phyloP scores from a whole-genome alignment of 1,284 basidiomycete genomes.

The Moniliella sp. region DNA sequence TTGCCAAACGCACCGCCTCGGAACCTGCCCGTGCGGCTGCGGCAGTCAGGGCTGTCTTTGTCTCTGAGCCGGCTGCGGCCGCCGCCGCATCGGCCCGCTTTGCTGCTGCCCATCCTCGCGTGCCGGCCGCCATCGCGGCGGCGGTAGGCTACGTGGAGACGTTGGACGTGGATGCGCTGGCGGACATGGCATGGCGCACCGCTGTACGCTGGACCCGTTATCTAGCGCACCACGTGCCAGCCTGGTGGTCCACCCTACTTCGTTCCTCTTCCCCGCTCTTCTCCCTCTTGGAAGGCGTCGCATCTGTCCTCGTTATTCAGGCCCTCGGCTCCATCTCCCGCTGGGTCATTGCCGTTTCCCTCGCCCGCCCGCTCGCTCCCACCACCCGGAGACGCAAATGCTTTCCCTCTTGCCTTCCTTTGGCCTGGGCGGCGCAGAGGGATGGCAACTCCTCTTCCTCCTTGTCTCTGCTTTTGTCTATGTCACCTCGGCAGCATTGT shows the following conservation, averaged over 20 bases:
- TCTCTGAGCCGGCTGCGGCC: too few relatives aligned
- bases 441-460: conserved; percentile 29
- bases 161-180: too few relatives aligned
- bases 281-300: conserved; percentile 27
- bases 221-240: conserved; percentile 14
- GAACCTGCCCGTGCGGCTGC: too few relatives aligned
- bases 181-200: too few relatives aligned
- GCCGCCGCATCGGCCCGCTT: too few relatives aligned
- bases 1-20: too few relatives aligned
- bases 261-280: conserved; percentile 24
- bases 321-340: conserved; percentile 8
- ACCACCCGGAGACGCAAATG: background rate
- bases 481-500: conserved; percentile 20
- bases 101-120: too few relatives aligned
- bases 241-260: conserved; percentile 24
- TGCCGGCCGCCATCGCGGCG: too few relatives aligned
- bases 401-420: conserved; percentile 2
- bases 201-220: too few relatives aligned
- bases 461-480: conserved; percentile 25
- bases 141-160: too few relatives aligned
- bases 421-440: conserved; percentile 23
- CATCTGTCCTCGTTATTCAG: conserved; percentile 29
- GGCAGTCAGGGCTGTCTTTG: too few relatives aligned
- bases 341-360: conserved; percentile 8
- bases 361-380: conserved; percentile 1